Percentiles rank a stretch among this genome's conserved stretches.
These are phyloP conservation scores for Syncephalastrum sp. DNA, from an alignment of 371 early-diverging fungal species.

Conservation along the genomic window DNA sequence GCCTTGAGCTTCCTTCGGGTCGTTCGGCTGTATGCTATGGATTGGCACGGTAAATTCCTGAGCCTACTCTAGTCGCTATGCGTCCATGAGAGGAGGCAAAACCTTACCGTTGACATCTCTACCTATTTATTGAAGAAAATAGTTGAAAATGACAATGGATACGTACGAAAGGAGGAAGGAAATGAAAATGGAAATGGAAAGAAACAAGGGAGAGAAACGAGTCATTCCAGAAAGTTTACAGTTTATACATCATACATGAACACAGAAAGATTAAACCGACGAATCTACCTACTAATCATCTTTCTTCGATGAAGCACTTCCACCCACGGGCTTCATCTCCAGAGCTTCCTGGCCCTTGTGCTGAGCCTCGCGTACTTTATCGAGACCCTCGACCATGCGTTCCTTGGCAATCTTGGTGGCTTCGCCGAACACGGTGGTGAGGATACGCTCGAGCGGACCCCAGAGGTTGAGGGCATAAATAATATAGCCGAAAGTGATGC, in stretches of 20 bases:
- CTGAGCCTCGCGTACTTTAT: conserved; percentile 18
- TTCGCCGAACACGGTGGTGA: conserved; percentile 37
- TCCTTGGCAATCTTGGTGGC: conserved; percentile 41
- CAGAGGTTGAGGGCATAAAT: conserved; percentile 66
- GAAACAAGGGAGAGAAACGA: neutral
- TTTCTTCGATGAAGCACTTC: too few species aligned
- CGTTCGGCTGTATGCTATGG: conserved; percentile 11
- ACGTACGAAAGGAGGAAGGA: conserved; percentile 1
- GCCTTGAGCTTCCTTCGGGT: conserved; percentile 21
- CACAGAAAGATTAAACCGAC: conserved; percentile 1
- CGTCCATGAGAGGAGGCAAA: conserved; percentile 36
- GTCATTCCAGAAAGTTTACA: neutral
- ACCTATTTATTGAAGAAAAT: neutral
- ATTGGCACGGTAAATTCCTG: conserved; percentile 42
- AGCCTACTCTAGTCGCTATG: conserved; percentile 39
- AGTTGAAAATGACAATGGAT: conserved; percentile 9
- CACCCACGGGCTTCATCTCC: conserved; percentile 10
- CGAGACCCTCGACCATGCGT: conserved; percentile 27
- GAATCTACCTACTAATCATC: conserved; percentile 10
- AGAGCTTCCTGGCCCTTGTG: conserved; percentile 8
- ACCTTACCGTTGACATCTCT: conserved; percentile 40
- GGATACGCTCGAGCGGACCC: conserved; percentile 63
- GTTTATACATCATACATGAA: neutral
- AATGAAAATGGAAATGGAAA: conserved; percentile 20
- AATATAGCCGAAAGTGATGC: conserved; percentile 52